These are phyloP conservation scores for Eleusine coracana DNA, from an alignment of 176 grass and related monocot genomes.

Conservation along the genomic window DNA sequence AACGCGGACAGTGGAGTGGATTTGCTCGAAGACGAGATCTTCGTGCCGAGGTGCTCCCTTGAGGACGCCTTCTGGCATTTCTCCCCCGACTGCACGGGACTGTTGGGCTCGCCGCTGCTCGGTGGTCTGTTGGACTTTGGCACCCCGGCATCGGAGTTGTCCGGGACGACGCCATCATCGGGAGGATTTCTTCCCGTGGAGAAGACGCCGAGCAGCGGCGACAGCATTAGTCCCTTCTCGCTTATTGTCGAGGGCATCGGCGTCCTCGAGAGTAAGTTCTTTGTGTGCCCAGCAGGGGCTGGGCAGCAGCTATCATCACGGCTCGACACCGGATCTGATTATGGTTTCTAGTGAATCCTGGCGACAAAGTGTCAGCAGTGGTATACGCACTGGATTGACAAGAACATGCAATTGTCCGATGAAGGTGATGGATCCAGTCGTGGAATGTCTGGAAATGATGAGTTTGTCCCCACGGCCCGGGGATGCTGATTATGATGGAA, in stretches of 20 bases:
- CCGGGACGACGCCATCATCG: slow-evolving; percentile 51
- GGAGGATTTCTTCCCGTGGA: slow-evolving; percentile 46
- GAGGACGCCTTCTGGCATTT: slow-evolving; percentile 50
- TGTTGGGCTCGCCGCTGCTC: slow-evolving; percentile 47
- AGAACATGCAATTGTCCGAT: slow-evolving; percentile 29
- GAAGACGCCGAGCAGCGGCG: slow-evolving; percentile 75
- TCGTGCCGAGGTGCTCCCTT: slow-evolving; percentile 44
- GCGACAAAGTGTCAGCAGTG: slow-evolving; percentile 19
- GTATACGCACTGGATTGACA: slow-evolving; percentile 22
- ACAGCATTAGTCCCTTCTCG: slow-evolving; percentile 91
- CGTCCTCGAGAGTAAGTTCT: slow-evolving; percentile 56
- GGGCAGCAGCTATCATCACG: slow-evolving; percentile 11
- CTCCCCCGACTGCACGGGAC: slow-evolving; percentile 51
- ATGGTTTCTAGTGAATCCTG: slow-evolving; percentile 36
- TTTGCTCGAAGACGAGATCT: slow-evolving; percentile 50
- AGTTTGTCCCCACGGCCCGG: slow-evolving; percentile 45
- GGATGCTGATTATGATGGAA: slow-evolving; percentile 43
- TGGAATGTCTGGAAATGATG: slow-evolving; percentile 58
- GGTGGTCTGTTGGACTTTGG: slow-evolving; percentile 38
- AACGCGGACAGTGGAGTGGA: slow-evolving; percentile 15
- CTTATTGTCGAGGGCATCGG: slow-evolving; percentile 79
- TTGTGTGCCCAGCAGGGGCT: slow-evolving; percentile 48
- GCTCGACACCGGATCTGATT: slow-evolving; percentile 1
- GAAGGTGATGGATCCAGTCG: slow-evolving; percentile 51
- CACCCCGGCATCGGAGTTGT: slow-evolving; percentile 38